These are phyloP conservation scores for Botrytis porri DNA, from an alignment of 2,329 filamentous ascomycete species.

Conservation along the genomic window DNA sequence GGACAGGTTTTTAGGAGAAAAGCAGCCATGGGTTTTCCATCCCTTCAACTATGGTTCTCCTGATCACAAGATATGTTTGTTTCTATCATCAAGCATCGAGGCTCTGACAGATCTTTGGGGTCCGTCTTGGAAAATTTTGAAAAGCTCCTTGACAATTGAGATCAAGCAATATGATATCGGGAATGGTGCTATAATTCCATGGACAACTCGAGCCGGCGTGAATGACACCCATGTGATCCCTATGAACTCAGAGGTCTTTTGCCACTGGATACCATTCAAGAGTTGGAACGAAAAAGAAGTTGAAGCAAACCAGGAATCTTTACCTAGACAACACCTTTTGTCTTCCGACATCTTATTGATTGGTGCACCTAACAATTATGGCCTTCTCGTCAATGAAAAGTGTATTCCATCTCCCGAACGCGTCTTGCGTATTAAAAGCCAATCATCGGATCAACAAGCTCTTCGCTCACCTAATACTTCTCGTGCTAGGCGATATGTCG, in stretches of 20 bases:
- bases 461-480: slow-evolving; percentile 20
- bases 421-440: slow-evolving; percentile 17
- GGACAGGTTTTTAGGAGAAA: background rate
- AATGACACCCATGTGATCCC: no score
- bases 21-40: slow-evolving; percentile 14
- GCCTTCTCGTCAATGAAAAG: slow-evolving; percentile 4
- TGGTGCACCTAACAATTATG: slow-evolving; percentile 1
- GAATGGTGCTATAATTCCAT: slow-evolving; percentile 25
- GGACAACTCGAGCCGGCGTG: background rate
- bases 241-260: background rate
- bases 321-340: background rate
- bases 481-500: slow-evolving; percentile 18
- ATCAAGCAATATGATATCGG: slow-evolving; percentile 26
- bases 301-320: background rate
- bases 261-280: slow-evolving; percentile 5
- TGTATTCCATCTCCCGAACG: background rate
- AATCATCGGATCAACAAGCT: slow-evolving; percentile 20
- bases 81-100: slow-evolving; percentile 16
- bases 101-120: slow-evolving; percentile 23
- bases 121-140: slow-evolving; percentile 19
- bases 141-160: background rate
- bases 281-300: background rate
- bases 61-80: background rate
- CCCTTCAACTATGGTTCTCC: background rate
- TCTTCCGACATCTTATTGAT: slow-evolving; percentile 1